Conservation (phyloP, 23 red algal species). For the Gracilaria caudata region DNA sequence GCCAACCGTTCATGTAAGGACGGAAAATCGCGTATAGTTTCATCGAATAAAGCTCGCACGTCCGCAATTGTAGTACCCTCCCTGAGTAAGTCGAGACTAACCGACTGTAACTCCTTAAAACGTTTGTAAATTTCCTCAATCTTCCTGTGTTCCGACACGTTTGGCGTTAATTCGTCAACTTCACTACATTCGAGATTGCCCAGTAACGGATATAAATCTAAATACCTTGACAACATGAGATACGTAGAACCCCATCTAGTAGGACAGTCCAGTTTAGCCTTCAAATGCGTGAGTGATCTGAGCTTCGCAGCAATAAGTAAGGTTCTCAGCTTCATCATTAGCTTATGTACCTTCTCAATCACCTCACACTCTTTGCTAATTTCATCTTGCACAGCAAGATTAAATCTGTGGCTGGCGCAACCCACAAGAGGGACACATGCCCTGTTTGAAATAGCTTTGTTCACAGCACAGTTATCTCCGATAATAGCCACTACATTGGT, state of each 20-base stretch:
- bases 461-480: slow-evolving; percentile 30
- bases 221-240: not conserved
- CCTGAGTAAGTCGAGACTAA: not conserved
- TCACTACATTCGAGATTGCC: not conserved
- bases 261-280: too few relatives aligned
- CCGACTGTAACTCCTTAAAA: slow-evolving; percentile 7
- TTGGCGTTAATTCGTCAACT: not conserved
- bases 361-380: not conserved
- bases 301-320: too few relatives aligned
- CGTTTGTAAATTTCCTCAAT: not conserved
- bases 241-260: too few relatives aligned
- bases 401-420: slow-evolving; percentile 25
- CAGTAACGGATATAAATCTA: not conserved
- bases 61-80: slow-evolving; percentile 15
- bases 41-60: not conserved
- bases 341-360: too few relatives aligned
- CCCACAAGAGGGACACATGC: not conserved
- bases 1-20: too few relatives aligned
- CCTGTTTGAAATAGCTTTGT: not conserved
- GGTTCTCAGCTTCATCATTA: too few relatives aligned
- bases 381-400: not conserved
- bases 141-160: not conserved
- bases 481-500: not conserved
- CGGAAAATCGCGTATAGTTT: not conserved
- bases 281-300: too few relatives aligned